Base-by-base conservation (phyloP, 192 early-diverging fungal species). In the Backusella parvicylindrica region DNA sequence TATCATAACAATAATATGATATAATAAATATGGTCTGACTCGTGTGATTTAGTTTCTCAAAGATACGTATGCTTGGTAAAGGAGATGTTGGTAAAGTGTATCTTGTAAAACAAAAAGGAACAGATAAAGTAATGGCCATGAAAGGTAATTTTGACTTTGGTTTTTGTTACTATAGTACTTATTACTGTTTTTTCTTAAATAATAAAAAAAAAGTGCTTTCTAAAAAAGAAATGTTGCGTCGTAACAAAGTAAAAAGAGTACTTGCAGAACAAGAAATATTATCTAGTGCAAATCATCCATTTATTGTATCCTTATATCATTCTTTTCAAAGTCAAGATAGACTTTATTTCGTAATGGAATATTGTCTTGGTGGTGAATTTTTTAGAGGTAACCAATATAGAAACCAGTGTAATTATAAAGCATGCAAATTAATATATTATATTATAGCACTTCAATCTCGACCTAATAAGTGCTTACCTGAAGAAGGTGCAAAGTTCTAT, bases 61-160 rank as follows among this genome's bases (percentile, higher is more conserved):
- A 97, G 79, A 87, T 97, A 71, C 88, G 92, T 82, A 73, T 99
- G 64, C 87, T 99, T 33, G 97, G 97, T 68, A 96, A 96, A 81
- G 97, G 97, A 38, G 97, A 97, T 79, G 97, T 99, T 37, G 97
- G 96, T 15, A 95, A 93, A 76, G 97, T 99, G 7, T 99, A 95
- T 76, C 86, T 99, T 70, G 97, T 99, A 43, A 90, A 89, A 28
- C 89, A 93, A 77, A 96, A 95, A 78, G 90, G 91, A 43, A 86
- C 88, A 0, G 89, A 88, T 65, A 90, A 90, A 74, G 87, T 95
- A 16, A 98, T 93, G 81, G 97, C 97, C 4, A 98, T 99, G 97
- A 99, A 99, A 88, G 90, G 90, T 91, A 71, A 43, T 36, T 68
- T 23, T 28, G 11, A 56, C 47, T 37, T 38, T n/a, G 1, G 9